Base-by-base conservation (phyloP, 2,329 filamentous ascomycete species). In the Aspergillus aculeatus region DNA sequence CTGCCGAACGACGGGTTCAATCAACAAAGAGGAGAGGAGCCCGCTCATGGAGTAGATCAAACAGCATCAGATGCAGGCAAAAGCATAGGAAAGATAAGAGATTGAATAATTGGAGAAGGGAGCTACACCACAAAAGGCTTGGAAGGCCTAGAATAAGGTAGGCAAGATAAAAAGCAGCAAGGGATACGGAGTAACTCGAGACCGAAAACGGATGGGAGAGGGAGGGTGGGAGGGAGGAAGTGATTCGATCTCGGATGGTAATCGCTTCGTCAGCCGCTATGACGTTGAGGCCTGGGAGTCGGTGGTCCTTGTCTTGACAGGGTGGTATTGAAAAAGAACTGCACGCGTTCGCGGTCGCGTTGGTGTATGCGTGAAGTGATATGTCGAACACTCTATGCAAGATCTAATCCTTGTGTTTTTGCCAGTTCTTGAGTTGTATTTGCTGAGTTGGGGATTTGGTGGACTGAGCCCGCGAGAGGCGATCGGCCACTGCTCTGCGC, bases 1-100 rank as follows among this genome's bases (percentile, higher is more conserved):
- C 71, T 76, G 74, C 63, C 77, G 76, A 63, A 79, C 67, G 63
- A 77, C 74, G 52, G 77, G 73, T 66, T 80, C 78, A 60, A 77
- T 75, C 51, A 81, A 67, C 59, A 78, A 73, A 47, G 78, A 78
- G 31, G 71, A 72, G 54, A 80, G 71, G 53, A 77, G 77, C 66
- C 74, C 73, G 69, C 73, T 80, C 78, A 81, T 81, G 73, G 68
- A 72, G 68, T 66, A 44, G 38, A 16, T 14, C 50, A 32, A 47
- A 31, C 16, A 23, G 29, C 35, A 54, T 26, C 41, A 48, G 52
- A 47, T 10, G 21, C 4, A 51, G 21, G 9, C 16, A 47, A 21
- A 26, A 47, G 38, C 24, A 35, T 58, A 44, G 38, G 16, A 44
- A 44, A 44, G 16, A 49, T 32, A 48, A 57, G 35, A 19, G 47